Base-by-base conservation (phyloP, 345 rosid species). In the Durio zibethinus region DNA sequence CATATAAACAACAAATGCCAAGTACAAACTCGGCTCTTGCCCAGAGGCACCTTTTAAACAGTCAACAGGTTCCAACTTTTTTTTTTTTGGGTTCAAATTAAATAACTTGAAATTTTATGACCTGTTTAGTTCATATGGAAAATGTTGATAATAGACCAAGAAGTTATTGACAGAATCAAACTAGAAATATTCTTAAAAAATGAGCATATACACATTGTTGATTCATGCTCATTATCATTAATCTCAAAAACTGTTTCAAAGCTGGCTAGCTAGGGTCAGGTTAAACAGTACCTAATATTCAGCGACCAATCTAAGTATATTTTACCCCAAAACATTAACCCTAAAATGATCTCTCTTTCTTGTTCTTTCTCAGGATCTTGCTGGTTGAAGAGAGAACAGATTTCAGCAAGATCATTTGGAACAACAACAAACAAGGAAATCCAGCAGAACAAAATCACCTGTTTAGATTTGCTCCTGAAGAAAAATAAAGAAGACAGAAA, bases 381-480 rank as follows among this genome's bases (percentile, higher is more conserved):
- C 10, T 7, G 52, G 25, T 14, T 2, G 10, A 18, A 20, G 66
- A 40, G 16, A 66, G 54, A 40, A 29, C 48, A 69, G 66, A 54
- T 73, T 72, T 36, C 45, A 40, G 18, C 40, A 71, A 48, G 72
- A 31, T 52, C 33, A 61, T 27, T 53, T 38, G 31, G 29, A 72
- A 72, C 63, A 74, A 33, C 59, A 59, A 79, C 5, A 7, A 76
- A 71, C 29, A 52, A 23, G 5, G 38, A 61, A 78, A 54, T 35
- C 70, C 75, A 68, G 35, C 76, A 54, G 62, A 72, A 81, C 20
- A 45, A 71, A 16, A 78, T 68, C 76, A 61, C 20, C 23, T 0
- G 5, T 27, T 52, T 45, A 72, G 76, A 82, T 76, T 63, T 76
- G 62, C 61, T 75, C 38, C 29, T 31, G 16, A 81, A 31, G 42